phyloP scores from a whole-genome alignment of 1,139 yeast species.

The Blastobotrys serpentis region DNA sequence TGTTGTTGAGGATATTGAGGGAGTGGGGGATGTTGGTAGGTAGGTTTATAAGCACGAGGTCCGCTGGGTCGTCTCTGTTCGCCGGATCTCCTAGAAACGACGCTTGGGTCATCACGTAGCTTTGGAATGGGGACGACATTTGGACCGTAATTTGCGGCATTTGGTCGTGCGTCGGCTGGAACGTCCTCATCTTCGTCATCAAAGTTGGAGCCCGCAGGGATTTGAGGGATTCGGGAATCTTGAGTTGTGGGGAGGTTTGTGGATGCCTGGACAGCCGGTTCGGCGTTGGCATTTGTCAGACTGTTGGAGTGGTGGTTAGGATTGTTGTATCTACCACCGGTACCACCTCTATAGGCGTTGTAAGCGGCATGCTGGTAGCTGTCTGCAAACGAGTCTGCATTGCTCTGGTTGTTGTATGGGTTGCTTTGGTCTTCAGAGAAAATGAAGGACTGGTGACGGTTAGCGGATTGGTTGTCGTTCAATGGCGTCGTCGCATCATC shows the following conservation, averaged over 20 bases:
- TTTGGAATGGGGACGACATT: constrained; percentile 32
- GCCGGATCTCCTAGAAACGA: constrained; percentile 6
- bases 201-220: constrained; percentile 37
- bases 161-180: constrained; percentile 24
- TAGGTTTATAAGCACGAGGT: constrained; percentile 4
- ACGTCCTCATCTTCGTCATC: constrained; percentile 33
- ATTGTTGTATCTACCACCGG: not conserved
- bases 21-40: constrained; percentile 3
- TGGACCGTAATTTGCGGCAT: constrained; percentile 33
- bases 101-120: constrained; percentile 7
- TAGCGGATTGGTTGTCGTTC: constrained; percentile 10
- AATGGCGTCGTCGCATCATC: constrained; percentile 23
- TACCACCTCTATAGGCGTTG: constrained; percentile 17
- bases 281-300: constrained; percentile 29
- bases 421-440: constrained; percentile 7
- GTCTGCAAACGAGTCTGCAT: constrained; percentile 13
- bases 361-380: constrained; percentile 19
- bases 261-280: constrained; percentile 20
- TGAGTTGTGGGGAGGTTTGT: constrained; percentile 13
- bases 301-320: constrained; percentile 2
- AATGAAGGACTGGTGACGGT: constrained; percentile 12
- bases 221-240: constrained; percentile 16
- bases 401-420: constrained; percentile 2
- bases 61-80: constrained; percentile 4
- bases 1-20: constrained; percentile 10